Base-by-base conservation (phyloP, 306 rosid species). In the Cyamopsis tetragonoloba region DNA sequence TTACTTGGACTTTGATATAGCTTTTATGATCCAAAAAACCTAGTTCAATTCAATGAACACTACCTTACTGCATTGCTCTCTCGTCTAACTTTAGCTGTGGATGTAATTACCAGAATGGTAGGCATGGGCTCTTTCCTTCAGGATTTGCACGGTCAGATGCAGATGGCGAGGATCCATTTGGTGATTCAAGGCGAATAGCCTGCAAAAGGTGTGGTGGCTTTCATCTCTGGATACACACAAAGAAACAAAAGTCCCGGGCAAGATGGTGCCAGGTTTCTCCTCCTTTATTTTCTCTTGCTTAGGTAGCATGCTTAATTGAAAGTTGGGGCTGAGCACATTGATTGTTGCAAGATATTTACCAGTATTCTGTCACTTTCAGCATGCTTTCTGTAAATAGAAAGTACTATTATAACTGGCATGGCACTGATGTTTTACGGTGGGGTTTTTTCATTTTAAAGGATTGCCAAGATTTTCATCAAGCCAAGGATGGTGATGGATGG, bases 401-500 rank as follows among this genome's bases (percentile, higher is more conserved):
- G 23, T 22, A 37, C 61, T 71, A 62, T 18, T 67, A 7, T 43
- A 18, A 17, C 9, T 27, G 43, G 28, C 74, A 68, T 35, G 54
- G 32, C 67, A 57, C 68, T 75, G 15, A 71, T 47, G 5, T 43
- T 75, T 78, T 72, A 53, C 54, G 50, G 12, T 64, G 68, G 68
- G 48, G 7, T 31, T 31, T 77, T 58, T n/a, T 70, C 13, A 9
- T 67, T 85, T 72, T 71, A 35, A 74, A 93, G 99, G 99, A 95
- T 58, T 95, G 99, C 73, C 88, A 88, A 75, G 96, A 95, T 55
- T 91, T 85, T 70, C 99, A 95, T 84, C 99, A 70, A 85, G 99
- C 97, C 12, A 95, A 88, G 73, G 99, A 95, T 70, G 97, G 99
- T 55, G 99, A 95, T 63, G 99, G 97, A 66, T 95, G 99, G 99